Conservation (phyloP, 2,329 filamentous ascomycete genomes). For the Xylariaceae sp. region DNA sequence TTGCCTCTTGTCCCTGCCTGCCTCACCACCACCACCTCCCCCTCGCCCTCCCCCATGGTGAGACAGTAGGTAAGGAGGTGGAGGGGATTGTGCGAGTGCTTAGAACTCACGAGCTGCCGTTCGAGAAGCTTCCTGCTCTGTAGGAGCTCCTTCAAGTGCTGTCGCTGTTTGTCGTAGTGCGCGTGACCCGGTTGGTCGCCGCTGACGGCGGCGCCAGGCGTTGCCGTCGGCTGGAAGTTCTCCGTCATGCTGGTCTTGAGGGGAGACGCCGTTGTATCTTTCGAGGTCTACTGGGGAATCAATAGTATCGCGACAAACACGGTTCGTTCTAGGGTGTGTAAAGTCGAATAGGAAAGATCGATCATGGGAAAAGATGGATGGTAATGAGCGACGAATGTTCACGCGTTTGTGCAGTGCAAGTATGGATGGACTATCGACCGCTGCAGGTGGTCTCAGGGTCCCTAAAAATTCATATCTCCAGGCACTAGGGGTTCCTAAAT, state of each 20-base stretch:
- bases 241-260: slow-evolving; percentile 29
- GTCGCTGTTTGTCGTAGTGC: slow-evolving; percentile 48
- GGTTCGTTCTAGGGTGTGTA: not conserved
- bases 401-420: not conserved
- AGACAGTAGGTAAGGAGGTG: not conserved
- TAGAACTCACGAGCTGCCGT: slow-evolving; percentile 25
- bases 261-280: not conserved
- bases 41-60: too few species aligned
- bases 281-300: too few species aligned
- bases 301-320: too few species aligned
- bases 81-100: not conserved
- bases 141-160: slow-evolving; percentile 44
- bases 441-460: not conserved
- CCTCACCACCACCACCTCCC: not conserved
- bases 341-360: not conserved
- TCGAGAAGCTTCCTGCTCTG: slow-evolving; percentile 32
- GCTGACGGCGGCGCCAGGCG: slow-evolving; percentile 17
- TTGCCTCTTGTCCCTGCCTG: not conserved
- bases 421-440: not conserved
- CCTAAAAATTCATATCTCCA: too few species aligned
- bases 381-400: not conserved
- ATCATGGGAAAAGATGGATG: not conserved
- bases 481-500: too few species aligned
- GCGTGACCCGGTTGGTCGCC: slow-evolving; percentile 26
- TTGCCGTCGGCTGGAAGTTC: slow-evolving; percentile 26